Base-by-base conservation (phyloP, 2,329 filamentous ascomycete genomes). In the Corynespora cassiicola region DNA sequence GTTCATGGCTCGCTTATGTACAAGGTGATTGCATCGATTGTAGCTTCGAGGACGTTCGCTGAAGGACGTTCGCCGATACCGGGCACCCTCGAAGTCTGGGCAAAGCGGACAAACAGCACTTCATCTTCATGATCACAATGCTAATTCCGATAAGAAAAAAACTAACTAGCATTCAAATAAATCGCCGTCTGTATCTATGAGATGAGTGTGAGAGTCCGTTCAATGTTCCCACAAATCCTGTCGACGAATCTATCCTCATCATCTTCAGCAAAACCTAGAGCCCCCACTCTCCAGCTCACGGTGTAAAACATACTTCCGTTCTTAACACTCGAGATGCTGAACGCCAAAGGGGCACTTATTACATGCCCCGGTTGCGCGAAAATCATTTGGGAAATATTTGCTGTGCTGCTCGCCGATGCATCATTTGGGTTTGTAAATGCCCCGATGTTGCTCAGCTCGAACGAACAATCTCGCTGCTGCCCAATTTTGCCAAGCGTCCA, bases 401-500 rank as follows among this genome's bases (percentile, higher is more conserved):
- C 38, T 3, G 30, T 18, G 11, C 12, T 25, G 21, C 25, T 24
- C 15, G 6, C 11, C 6, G 6, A 31, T 15, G 18, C 16, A n/a
- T 12, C 2, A 7, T 6, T 1, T 2, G 36, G 39, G 11, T 39
- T 46, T 31, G 68, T 57, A 45, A 76, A 72, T 3, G 54, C 61
- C 19, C 68, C 64, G 2, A 76, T 32, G 43, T 77, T 78, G 52
- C 74, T 77, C 7, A 77, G 37, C 50, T 75, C 73, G 36, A 71
- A 76, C 5, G 71, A 73, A 11, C 45, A 57, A 25, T 73, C 71
- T 17, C 74, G 59, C 18, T 44, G 40, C 35, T 67, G 48, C 4
- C 68, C 68, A 7, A 75, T 32, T 28, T 75, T 70, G 2, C 58
- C 60, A 7, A 52, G 28, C 4, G 63, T 59, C 74, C 74, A 78